Percentiles rank a stretch among this genome's conserved stretches.
Conservation (phyloP, 768 basidiomycete species). For the Macrolepiota fuliginosa region DNA sequence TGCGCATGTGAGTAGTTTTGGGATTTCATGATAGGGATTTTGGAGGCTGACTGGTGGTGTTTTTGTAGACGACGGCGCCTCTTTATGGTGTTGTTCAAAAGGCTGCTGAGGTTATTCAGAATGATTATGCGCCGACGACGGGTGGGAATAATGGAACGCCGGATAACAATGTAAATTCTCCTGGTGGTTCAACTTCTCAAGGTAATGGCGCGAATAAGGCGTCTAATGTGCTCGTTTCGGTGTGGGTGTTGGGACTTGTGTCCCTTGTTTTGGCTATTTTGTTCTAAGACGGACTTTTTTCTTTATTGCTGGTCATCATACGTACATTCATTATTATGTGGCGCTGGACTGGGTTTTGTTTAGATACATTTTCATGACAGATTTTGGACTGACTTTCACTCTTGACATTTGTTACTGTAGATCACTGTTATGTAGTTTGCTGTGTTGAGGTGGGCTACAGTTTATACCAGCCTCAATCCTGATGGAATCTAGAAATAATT, state of each 20-base stretch:
- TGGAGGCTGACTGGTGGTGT: background rate
- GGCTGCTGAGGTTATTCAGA: constrained; percentile 22
- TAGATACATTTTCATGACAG: background rate
- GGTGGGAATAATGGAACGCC: background rate
- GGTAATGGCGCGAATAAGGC: background rate
- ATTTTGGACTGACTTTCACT: background rate
- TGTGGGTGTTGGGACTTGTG: background rate
- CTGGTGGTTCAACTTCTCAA: background rate
- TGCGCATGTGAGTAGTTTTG: constrained; percentile 23
- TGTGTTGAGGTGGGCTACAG: too few relatives aligned
- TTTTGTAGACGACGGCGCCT: constrained; percentile 20
- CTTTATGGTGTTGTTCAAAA: constrained; percentile 26
- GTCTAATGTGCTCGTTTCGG: background rate
- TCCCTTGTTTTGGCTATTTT: background rate
- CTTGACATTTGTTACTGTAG: too few relatives aligned
- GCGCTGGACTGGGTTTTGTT: background rate
- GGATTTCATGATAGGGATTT: too few relatives aligned
- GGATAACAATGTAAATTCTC: background rate
- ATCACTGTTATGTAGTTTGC: too few relatives aligned
- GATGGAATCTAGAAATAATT: too few relatives aligned
- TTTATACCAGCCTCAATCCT: too few relatives aligned
- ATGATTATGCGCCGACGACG: constrained; percentile 4
- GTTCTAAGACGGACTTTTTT: background rate
- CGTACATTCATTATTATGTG: background rate
- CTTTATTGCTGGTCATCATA: background rate